Conservation (phyloP, 2,329 filamentous ascomycete genomes). For the Trichoderma polysporum region DNA sequence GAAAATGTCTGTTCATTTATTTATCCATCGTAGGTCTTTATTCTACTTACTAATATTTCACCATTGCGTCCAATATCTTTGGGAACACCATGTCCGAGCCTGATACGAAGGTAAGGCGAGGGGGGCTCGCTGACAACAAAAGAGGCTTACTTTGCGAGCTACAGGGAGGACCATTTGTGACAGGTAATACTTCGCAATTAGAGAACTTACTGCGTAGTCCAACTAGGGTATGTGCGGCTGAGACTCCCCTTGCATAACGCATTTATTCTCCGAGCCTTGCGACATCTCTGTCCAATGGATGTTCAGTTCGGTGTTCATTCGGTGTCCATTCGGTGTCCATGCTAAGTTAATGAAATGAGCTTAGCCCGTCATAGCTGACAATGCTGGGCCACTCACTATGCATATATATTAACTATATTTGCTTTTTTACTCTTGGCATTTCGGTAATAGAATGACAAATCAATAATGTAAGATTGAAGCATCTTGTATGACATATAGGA, state of each 20-base stretch:
- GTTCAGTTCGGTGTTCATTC: background rate
- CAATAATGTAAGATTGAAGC: background rate
- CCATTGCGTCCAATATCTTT: no score
- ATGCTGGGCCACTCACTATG: background rate
- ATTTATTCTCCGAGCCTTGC: background rate
- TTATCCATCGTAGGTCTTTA: no score
- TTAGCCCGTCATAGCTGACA: background rate
- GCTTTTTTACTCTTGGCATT: background rate
- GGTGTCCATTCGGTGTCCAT: no score
- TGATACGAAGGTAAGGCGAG: no score
- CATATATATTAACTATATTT: no score
- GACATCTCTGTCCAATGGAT: background rate
- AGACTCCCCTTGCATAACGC: background rate
- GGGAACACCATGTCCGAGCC: no score
- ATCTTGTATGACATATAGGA: background rate
- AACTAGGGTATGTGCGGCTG: background rate
- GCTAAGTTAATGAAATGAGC: no score
- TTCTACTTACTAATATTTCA: background rate
- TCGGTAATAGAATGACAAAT: background rate
- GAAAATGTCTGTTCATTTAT: background rate
- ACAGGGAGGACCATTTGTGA: no score
- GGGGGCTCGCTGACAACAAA: no score
- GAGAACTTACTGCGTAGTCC: no score
- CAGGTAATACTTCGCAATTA: no score
- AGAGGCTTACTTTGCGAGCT: no score